Base-by-base conservation (phyloP, 2,329 filamentous ascomycete species). In the Fusarium decemcellulare region DNA sequence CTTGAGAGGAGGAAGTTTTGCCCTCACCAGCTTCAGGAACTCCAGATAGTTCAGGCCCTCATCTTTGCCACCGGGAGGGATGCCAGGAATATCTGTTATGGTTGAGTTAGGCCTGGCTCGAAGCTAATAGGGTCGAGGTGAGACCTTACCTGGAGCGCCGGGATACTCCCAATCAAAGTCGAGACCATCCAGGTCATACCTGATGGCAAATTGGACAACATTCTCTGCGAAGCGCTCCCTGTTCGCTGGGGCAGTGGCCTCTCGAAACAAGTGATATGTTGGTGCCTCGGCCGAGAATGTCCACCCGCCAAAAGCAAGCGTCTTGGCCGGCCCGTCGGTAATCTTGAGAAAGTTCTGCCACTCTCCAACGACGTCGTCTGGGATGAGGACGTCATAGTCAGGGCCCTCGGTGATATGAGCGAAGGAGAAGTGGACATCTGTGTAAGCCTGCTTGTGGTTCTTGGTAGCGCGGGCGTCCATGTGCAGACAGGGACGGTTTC, bases 161-260 rank as follows among this genome's bases (percentile, higher is more conserved):
- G 76, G 77, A 16, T 83, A 83, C 46, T 82, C 81, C 83, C 82
- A 86, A 61, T 83, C 81, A 27, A 82, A 64, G 52, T 83, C 81
- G 6, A 83, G 59, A 0, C 82, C 81, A 44, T 82, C 81, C 0
- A 84, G 63, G 8, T 65, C 53, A 14, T 80, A 32, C 11, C 83
- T 29, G n/a, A 77, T 60, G 61, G 83, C 6, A 70, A 86, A 80
- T 36, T 81, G 56, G 58, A 75, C 73, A 39, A 81, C 42, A 61
- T 81, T 79, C 32, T 70, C 61, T 11, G 75, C 67, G 39, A 85
- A 74, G 2, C 10, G 74, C 6, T 67, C 52, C 0, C 81, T 74
- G 46, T 85, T 82, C 1, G 39, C 18, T 0, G 73, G 52, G 43
- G 29, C 64, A 1, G 71, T 67, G 5, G 37, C 72, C 8, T 72